Percentiles rank a stretch among this genome's conserved stretches.
phyloP scores from a whole-genome alignment of 2,329 filamentous ascomycete species.

The Immersiporthe knoxdaviesiana region DNA sequence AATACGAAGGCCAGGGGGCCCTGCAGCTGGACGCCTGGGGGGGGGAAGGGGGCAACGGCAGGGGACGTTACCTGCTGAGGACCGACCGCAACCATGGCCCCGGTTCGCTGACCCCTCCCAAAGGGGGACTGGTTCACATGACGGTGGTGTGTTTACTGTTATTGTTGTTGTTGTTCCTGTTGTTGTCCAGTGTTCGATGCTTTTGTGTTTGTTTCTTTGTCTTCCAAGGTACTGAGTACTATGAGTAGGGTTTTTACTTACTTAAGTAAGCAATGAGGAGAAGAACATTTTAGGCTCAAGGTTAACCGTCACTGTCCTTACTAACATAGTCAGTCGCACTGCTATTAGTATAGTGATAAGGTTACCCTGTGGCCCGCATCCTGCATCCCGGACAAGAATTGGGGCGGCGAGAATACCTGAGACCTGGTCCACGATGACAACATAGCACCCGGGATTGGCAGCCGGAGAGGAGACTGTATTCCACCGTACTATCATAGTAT shows the following conservation, averaged over 20 bases:
- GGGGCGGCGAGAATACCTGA: background rate
- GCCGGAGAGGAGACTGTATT: background rate
- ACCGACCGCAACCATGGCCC: background rate
- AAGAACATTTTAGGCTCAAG: background rate
- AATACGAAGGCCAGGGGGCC: slow-evolving; percentile 29
- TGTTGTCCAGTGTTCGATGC: background rate
- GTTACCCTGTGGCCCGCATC: background rate
- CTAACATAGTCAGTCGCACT: background rate
- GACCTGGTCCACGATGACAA: slow-evolving; percentile 13
- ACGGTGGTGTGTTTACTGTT: slow-evolving; percentile 5
- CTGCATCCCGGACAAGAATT: background rate
- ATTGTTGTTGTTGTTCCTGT: background rate
- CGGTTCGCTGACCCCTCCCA: background rate
- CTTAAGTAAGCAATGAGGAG: too few species aligned
- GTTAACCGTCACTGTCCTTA: background rate
- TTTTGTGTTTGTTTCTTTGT: background rate
- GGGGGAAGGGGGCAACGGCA: background rate
- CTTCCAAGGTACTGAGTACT: too few species aligned
- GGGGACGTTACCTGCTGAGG: background rate
- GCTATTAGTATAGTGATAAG: slow-evolving; percentile 1
- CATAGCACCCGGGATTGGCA: slow-evolving; percentile 12
- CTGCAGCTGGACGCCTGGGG: slow-evolving; percentile 7
- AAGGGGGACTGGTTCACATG: background rate
- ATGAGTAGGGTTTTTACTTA: too few species aligned
- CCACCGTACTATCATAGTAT: too few species aligned